Conservation (phyloP, 2,329 filamentous ascomycete genomes). For the Exophiala spinifera region DNA sequence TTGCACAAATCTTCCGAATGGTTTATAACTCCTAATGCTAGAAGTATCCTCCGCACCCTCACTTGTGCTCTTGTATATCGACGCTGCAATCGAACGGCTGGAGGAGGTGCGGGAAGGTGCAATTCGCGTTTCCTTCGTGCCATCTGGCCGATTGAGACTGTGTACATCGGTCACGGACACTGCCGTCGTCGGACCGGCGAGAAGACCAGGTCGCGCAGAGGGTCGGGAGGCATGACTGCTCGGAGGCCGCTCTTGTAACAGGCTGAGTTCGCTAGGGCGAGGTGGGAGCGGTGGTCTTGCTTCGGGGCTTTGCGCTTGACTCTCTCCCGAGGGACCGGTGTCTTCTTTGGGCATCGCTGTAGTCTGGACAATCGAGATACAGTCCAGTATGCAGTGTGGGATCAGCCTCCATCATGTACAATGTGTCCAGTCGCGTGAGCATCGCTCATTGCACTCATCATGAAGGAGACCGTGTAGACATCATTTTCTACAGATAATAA, state of each 20-base stretch:
- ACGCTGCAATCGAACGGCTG: conserved; percentile 35
- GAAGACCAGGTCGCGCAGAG: conserved; percentile 37
- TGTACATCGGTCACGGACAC: conserved; percentile 78
- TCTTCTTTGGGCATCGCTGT: conserved; percentile 4
- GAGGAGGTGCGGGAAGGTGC: conserved; percentile 39
- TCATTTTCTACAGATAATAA: neutral
- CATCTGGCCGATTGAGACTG: conserved; percentile 69
- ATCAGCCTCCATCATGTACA: conserved; percentile 16
- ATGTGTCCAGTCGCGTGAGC: conserved; percentile 6
- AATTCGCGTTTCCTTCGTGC: conserved; percentile 61
- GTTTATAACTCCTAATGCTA: conserved; percentile 51
- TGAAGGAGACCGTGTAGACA: neutral
- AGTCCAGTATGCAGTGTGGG: conserved; percentile 4
- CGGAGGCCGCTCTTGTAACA: conserved; percentile 28
- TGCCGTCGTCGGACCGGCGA: conserved; percentile 75
- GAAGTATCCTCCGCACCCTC: conserved; percentile 48
- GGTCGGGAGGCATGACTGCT: conserved; percentile 33
- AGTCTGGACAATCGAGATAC: conserved; percentile 7
- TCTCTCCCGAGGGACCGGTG: neutral
- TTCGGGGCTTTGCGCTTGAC: conserved; percentile 31
- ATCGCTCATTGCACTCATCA: conserved; percentile 14
- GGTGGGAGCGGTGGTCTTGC: conserved; percentile 47
- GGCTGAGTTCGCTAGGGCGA: conserved; percentile 38
- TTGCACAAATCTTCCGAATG: conserved; percentile 57
- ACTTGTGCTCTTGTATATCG: conserved; percentile 46